phyloP scores from a whole-genome alignment of 2,329 filamentous ascomycete species.

The Trichoderma gracile region DNA sequence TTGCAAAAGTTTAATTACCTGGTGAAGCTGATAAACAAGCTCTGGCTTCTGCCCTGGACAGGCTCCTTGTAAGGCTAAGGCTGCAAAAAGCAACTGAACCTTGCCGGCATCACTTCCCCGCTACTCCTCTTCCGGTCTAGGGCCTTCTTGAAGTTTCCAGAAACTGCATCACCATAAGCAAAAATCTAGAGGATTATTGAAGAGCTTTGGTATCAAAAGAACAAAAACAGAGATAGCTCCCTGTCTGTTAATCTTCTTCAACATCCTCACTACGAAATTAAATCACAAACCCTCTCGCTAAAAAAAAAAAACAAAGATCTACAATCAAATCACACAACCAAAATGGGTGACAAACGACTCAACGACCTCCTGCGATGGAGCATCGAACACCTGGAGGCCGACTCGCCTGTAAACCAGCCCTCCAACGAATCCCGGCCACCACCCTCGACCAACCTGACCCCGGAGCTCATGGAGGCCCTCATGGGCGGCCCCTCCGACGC shows the following conservation, averaged over 20 bases:
- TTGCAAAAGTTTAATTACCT: conserved; percentile 4
- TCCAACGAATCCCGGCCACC: conserved; percentile 36
- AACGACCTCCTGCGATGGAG: conserved; percentile 82
- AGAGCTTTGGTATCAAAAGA: neutral
- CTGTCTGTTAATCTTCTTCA: conserved; percentile 2
- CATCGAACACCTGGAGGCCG: conserved; percentile 50
- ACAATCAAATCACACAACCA: conserved; percentile 38
- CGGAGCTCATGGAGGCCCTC: conserved; percentile 70
- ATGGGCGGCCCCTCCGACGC: conserved; percentile 88
- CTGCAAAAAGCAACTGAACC: neutral
- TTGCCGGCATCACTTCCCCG: neutral
- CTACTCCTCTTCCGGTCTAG: conserved; percentile 36
- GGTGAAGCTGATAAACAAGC: conserved; percentile 1
- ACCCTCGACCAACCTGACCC: conserved; percentile 54
- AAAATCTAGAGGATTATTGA: conserved; percentile 6
- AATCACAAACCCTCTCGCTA: conserved; percentile 27
- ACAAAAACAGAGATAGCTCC: neutral
- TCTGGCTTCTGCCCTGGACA: neutral
- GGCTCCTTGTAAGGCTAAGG: conserved; percentile 6
- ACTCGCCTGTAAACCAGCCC: conserved; percentile 32
- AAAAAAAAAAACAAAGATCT: conserved; percentile 6
- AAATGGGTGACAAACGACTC: conserved; percentile 53
- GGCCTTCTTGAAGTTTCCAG: conserved; percentile 47
- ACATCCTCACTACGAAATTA: neutral
- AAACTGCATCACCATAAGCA: conserved; percentile 37